Conservation (phyloP, 306 rosid genomes). For the Crotalaria pallida region DNA sequence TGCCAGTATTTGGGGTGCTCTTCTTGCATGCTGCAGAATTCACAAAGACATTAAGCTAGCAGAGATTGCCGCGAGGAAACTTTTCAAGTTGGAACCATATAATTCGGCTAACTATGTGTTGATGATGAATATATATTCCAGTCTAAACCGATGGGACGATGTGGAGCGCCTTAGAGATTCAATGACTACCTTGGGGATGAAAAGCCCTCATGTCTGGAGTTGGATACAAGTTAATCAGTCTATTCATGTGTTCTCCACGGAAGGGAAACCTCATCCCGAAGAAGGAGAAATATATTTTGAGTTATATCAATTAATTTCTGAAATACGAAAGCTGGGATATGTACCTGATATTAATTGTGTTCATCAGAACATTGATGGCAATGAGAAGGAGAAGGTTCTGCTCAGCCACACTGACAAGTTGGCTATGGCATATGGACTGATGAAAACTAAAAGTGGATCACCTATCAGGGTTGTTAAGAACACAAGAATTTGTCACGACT, state of each 20-base stretch:
- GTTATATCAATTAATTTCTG: conserved; percentile 48
- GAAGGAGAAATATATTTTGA: conserved; percentile 56
- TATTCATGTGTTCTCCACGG: conserved; percentile 53
- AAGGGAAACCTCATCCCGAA: conserved; percentile 49
- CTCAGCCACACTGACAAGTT: conserved; percentile 70
- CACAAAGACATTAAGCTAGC: conserved; percentile 47
- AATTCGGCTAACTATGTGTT: conserved; percentile 52
- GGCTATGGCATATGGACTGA: conserved; percentile 61
- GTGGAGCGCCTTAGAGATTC: conserved; percentile 40
- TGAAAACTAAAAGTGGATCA: conserved; percentile 39
- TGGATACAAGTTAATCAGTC: conserved; percentile 52
- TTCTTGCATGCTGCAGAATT: conserved; percentile 50
- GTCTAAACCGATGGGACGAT: conserved; percentile 51
- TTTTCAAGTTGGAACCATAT: conserved; percentile 54
- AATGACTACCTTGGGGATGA: conserved; percentile 36
- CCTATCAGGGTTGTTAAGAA: conserved; percentile 65
- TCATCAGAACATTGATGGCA: conserved; percentile 47
- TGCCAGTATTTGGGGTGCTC: conserved; percentile 65
- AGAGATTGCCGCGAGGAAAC: conserved; percentile 52
- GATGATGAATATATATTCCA: conserved; percentile 65
- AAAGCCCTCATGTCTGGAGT: conserved; percentile 53
- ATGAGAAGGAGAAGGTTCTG: conserved; percentile 53
- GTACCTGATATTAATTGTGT: conserved; percentile 48
- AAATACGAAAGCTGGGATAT: conserved; percentile 48
- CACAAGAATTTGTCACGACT: conserved; percentile 59